Base-by-base conservation (phyloP, 1,284 basidiomycete genomes). In the Ceratobasidium sp. region DNA sequence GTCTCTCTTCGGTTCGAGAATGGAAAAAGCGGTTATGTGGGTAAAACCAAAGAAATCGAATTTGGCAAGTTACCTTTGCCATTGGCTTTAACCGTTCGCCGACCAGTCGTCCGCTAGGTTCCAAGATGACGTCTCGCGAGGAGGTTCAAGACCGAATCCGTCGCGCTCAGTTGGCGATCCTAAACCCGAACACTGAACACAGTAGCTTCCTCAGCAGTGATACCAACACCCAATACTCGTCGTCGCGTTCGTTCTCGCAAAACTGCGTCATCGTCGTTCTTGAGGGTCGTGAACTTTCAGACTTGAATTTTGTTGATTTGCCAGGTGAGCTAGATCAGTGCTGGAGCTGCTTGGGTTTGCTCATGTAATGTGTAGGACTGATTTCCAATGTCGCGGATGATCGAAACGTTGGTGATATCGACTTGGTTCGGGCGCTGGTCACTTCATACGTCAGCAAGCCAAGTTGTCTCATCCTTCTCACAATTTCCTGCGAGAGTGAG, bases 401-500 rank as follows among this genome's bases (percentile, higher is more conserved):
- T 12, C 85, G 86, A 0, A 82, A 85, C 34, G 75, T 77, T 0
- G 77, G 78, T 8, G 88, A 90, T 68, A 87, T 90, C 22, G 81
- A 82, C 0, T 81, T 91, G 0, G 86, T 92, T n/a, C 81, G 85
- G 69, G 77, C 79, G 0, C 77, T 92, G 1, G 87, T 89, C 0
- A 78, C 78, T 0, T 79, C 83, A 0, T 89, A 89, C 73, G 89
- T 92, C 53, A 78, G 79, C 53, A 86, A 84, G 69, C 83, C 83
- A 0, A 89, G 86, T 70, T 89, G 87, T 29, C 83, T 92, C 0
- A 87, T 92, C 22, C 77, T 92, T 0, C 77, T 91, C 3, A 88
- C 89, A 0, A 85, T 92, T 0, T 82, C 90, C 0, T 91, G 89
- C 74, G 88, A 91, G 74, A 90, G 89, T 90, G 67, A 68, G 83